These are phyloP conservation scores for Niveomyces coronatus DNA, from an alignment of 2,329 filamentous ascomycete genomes.

Conservation along the genomic window DNA sequence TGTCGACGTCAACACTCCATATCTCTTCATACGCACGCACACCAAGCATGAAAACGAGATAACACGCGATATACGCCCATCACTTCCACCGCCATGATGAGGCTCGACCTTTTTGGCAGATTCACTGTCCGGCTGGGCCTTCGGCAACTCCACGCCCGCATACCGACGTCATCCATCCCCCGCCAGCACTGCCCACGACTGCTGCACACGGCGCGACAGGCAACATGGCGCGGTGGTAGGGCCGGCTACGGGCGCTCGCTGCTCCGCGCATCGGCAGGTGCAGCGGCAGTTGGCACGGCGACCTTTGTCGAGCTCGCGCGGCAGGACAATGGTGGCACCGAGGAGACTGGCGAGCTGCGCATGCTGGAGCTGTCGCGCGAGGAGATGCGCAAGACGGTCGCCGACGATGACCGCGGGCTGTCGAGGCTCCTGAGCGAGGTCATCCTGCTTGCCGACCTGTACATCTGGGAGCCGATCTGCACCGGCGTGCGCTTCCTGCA, in stretches of 20 bases:
- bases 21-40: neutral
- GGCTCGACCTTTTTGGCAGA: conserved; percentile 33
- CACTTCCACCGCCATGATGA: conserved; percentile 31
- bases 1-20: neutral
- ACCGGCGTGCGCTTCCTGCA: conserved; percentile 85
- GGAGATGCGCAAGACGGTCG: conserved; percentile 63
- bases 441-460: conserved; percentile 58
- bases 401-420: conserved; percentile 50
- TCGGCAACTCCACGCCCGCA: conserved; percentile 17
- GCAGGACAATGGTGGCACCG: conserved; percentile 36
- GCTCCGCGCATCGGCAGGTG: conserved; percentile 30
- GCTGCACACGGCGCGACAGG: conserved; percentile 16
- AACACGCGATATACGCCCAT: neutral
- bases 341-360: conserved; percentile 65
- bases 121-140: conserved; percentile 30
- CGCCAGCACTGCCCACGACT: conserved; percentile 4
- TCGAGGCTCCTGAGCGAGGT: conserved; percentile 47
- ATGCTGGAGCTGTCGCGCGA: conserved; percentile 77
- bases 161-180: conserved; percentile 4
- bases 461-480: conserved; percentile 74
- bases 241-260: conserved; percentile 16
- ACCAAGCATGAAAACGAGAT: conserved; percentile 5
- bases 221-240: conserved; percentile 16
- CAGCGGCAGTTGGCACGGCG: conserved; percentile 39
- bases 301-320: conserved; percentile 50